Percentiles rank a stretch among this genome's conserved stretches.
Conservation (phyloP, 2,329 filamentous ascomycete species). For the Boeremia exigua region DNA sequence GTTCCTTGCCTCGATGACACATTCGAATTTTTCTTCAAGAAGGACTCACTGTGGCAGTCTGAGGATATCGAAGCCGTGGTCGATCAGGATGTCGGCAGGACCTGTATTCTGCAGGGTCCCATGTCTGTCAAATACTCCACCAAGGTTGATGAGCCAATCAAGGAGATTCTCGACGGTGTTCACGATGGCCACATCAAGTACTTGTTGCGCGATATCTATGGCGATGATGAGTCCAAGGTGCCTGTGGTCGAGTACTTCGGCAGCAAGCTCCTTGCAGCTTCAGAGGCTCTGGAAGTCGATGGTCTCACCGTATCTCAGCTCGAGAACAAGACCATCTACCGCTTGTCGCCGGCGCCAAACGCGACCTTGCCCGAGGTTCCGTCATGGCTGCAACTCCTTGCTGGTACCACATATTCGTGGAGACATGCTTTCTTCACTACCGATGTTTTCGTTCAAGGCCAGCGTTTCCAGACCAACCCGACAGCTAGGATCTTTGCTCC, state of each 20-base stretch:
- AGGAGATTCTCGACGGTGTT: conserved; percentile 91
- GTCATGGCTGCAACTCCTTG: conserved; percentile 86
- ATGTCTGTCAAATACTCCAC: conserved; percentile 91
- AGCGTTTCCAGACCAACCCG: conserved; percentile 97
- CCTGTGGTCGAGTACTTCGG: conserved; percentile 95
- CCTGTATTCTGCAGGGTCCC: conserved; percentile 94
- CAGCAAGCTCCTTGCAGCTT: conserved; percentile 76
- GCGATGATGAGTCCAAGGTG: conserved; percentile 73
- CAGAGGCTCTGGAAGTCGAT: conserved; percentile 74
- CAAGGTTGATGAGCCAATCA: conserved; percentile 88
- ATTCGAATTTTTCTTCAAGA: conserved; percentile 99
- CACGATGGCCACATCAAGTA: conserved; percentile 85
- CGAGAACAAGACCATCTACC: conserved; percentile 79
- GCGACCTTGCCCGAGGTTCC: conserved; percentile 78
- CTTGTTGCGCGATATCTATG: conserved; percentile 81
- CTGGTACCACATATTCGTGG: conserved; percentile 87
- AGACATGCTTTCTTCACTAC: conserved; percentile 92
- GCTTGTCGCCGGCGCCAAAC: conserved; percentile 76
- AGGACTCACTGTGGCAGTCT: conserved; percentile 98
- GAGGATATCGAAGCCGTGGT: conserved; percentile 97
- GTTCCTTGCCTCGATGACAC: conserved; percentile 95
- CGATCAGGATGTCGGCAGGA: conserved; percentile 92
- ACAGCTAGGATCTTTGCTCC: conserved; percentile 91
- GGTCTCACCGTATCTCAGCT: conserved; percentile 85
- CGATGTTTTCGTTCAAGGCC: conserved; percentile 91